Evolutionary conservation across 1,284 basidiomycete genomes (phyloP).

Genomic region (Malassezia furfur): DNA sequence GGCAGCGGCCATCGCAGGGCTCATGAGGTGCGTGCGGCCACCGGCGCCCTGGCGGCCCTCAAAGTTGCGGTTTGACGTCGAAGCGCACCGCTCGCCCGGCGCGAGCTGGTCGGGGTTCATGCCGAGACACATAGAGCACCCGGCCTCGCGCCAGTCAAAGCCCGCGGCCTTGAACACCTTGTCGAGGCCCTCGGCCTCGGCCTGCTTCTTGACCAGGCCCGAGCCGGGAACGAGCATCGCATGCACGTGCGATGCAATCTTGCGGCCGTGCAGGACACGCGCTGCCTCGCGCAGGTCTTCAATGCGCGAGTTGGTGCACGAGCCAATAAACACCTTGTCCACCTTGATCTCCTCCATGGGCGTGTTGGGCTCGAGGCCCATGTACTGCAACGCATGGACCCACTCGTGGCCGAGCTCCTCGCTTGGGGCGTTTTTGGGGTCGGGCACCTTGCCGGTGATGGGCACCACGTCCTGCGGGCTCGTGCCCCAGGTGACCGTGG

Average conservation of each 20-base stretch:
- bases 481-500: constrained; percentile 46
- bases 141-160: constrained; percentile 47
- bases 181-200: constrained; percentile 47
- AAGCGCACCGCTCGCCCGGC: constrained; percentile 46
- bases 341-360: constrained; percentile 46
- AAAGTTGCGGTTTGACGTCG: constrained; percentile 48
- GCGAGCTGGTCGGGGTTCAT: constrained; percentile 48
- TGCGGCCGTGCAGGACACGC: constrained; percentile 40
- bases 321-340: constrained; percentile 48
- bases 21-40: constrained; percentile 45
- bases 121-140: constrained; percentile 47
- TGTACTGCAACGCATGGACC: constrained; percentile 41
- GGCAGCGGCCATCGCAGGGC: constrained; percentile 45
- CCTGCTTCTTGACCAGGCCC: constrained; percentile 46
- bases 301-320: constrained; percentile 47
- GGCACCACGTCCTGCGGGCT: constrained; percentile 41
- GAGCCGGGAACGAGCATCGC: constrained; percentile 47
- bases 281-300: constrained; percentile 45
- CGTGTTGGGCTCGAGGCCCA: constrained; percentile 40
- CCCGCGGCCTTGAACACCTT: constrained; percentile 46
- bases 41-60: constrained; percentile 45
- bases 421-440: constrained; percentile 35
- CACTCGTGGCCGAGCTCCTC: constrained; percentile 30
- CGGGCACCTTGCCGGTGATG: constrained; percentile 42
- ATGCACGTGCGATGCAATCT: constrained; percentile 36